Evolutionary conservation across 2,329 filamentous ascomycete species (phyloP), one percentile per base, ranked within the genome.

Genomic region (Fonsecaea monophora): DNA sequence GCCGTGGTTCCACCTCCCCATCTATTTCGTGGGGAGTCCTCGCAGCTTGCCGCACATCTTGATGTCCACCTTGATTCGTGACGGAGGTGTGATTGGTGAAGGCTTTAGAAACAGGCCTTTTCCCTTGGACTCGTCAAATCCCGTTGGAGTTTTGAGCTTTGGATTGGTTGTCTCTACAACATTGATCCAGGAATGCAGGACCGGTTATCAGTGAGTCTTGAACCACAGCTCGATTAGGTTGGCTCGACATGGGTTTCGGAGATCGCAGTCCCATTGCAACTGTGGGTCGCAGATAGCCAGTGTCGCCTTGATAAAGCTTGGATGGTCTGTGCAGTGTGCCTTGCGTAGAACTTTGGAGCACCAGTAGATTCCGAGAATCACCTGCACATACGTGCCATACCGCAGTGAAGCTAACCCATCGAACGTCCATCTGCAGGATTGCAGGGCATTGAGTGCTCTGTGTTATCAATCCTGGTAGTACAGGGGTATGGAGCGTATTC

Each of bases 1-100:
- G 10, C 50, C 50, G 50, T 30, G 32, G 32, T 54, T 54, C 50
- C 50, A 54, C 50, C 32, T 54, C 50, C 50, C 50, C 50, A 54
- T 54, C 50, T 34, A 32, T 54, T 34, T 54, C 21, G 50, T 54
- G 50, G 50, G 50, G 32, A 54, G 50, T 15, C 18, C 40, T 1
- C 4, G 40, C 40, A 45, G n/a, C 40, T 15, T 8, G 40, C 40
- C 40, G 40, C 40, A n/a, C 15, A 45, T 45, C n/a, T 45, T 45
- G 40, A 45, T 18, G 40, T 45, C 40, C 40, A 45, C 40, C 40
- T 45, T 45, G 40, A 45, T 45, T 45, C 40, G 15, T 45, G 15
- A 45, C n/a, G 6, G 15, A 8, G 40, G 5, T 45, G 15, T 45
- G 9, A 45, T 45, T 45, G 40, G 40, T n/a, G 5, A 18, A 18